These are phyloP conservation scores for Colletotrichum magnum DNA, from an alignment of 2,329 filamentous ascomycete genomes.

Conservation along the genomic window DNA sequence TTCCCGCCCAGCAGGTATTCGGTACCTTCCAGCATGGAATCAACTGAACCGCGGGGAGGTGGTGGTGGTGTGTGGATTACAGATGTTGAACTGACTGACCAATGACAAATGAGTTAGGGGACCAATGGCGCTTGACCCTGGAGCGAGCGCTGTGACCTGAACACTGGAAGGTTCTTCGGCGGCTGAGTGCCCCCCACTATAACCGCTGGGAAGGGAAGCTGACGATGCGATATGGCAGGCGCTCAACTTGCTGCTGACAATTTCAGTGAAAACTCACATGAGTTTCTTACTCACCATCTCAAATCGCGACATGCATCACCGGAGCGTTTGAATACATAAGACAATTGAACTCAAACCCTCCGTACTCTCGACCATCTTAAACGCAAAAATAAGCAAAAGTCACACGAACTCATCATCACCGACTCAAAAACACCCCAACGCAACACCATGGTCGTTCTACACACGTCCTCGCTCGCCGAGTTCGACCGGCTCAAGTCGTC, in stretches of 20 bases:
- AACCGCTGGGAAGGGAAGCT: slow-evolving; percentile 19
- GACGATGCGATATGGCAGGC: slow-evolving; percentile 12
- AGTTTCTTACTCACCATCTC: neutral
- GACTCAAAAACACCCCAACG: neutral
- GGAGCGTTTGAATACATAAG: neutral
- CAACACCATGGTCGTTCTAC: slow-evolving; percentile 49
- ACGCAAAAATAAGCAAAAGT: neutral
- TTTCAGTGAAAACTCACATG: neutral
- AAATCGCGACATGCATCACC: neutral
- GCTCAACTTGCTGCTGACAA: slow-evolving; percentile 14
- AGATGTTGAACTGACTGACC: neutral
- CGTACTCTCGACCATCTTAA: neutral
- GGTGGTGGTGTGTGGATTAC: slow-evolving; percentile 4
- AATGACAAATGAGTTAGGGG: slow-evolving; percentile 13
- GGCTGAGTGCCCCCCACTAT: neutral
- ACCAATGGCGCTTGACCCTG: neutral
- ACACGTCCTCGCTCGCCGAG: slow-evolving; percentile 59
- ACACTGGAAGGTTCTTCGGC: slow-evolving; percentile 34
- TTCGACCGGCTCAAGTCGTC: slow-evolving; percentile 64
- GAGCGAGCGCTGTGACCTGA: neutral
- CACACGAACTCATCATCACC: neutral
- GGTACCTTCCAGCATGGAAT: too few relatives aligned
- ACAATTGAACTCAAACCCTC: neutral
- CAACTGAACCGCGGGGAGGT: too few relatives aligned
- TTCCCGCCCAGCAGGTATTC: neutral